Conservation (phyloP, 441 rosid genomes). For the Arabidopsis lyrata region DNA sequence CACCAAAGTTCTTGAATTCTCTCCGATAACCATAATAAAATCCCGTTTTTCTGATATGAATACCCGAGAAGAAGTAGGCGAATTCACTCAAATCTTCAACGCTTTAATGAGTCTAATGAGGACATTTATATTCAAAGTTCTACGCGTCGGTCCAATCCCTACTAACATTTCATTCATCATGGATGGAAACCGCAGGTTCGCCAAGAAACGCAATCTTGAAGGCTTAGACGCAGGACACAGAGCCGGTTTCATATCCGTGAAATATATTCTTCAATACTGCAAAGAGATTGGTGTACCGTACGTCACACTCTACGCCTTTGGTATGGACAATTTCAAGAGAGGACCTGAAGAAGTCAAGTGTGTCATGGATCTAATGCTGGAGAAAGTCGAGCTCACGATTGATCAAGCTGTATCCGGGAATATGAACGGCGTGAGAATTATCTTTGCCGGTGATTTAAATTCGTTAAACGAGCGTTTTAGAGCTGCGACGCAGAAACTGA, state of each 20-base stretch:
- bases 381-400: slow-evolving; percentile 50
- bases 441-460: slow-evolving; percentile 51
- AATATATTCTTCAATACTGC: slow-evolving; percentile 39
- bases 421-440: slow-evolving; percentile 43
- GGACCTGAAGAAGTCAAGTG: slow-evolving; percentile 46
- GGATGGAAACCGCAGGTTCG: slow-evolving; percentile 48
- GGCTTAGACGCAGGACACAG: slow-evolving; percentile 48
- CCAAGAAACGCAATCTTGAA: slow-evolving; percentile 34
- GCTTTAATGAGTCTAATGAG: slow-evolving; percentile 34
- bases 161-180: slow-evolving; percentile 47
- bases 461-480: slow-evolving; percentile 43
- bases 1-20: background rate
- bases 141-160: slow-evolving; percentile 44
- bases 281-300: slow-evolving; percentile 45
- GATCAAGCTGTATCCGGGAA: slow-evolving; percentile 40
- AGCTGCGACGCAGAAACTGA: slow-evolving; percentile 48
- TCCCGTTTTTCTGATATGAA: slow-evolving; percentile 27
- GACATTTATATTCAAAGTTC: slow-evolving; percentile 39
- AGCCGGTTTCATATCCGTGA: slow-evolving; percentile 42
- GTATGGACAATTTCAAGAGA: slow-evolving; percentile 48
- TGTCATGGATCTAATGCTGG: slow-evolving; percentile 54
- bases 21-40: background rate
- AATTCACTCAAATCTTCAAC: slow-evolving; percentile 22
- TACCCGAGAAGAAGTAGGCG: slow-evolving; percentile 30
- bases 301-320: slow-evolving; percentile 48